Base-by-base conservation (phyloP, 768 basidiomycete species). In the Paxillus ammoniavirescens region DNA sequence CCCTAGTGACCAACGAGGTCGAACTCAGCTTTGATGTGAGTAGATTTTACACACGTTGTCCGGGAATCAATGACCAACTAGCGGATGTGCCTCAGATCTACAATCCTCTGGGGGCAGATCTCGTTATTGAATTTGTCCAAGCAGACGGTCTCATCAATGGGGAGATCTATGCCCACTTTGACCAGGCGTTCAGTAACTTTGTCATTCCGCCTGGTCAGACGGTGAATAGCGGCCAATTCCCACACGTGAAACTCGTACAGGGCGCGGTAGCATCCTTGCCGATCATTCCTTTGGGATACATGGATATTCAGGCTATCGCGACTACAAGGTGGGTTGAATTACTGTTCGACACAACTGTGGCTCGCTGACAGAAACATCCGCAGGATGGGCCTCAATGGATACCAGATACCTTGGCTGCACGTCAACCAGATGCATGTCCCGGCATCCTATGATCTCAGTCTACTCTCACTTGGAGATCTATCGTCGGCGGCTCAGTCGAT, bases 331-430 rank as follows among this genome's bases (percentile, higher is more conserved):
- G 46, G 13, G 74, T 61, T 31, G 30, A 14, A 33, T 10, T 38
- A 13, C 9, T 23, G 13, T 42, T 42, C n/a, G 23, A 41, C 15
- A n/a, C 50, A n/a, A 23, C 18, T 14, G 38, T 13, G 37, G 26
- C 17, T 37, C 5, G 35, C 42, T 31, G 31, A 14, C 35, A 42
- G 14, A 46, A 54, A 15, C 23, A 12, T n/a, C 3, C 31, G 41
- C 47, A 75, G 70, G 42, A 71, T 82, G 10, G 83, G 79, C 4
- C 59, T 70, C 13, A 76, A 77, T 17, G 84, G 85, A 15, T 89
- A 89, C 60, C 71, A 73, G 53, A 65, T 87, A 41, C 86, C 87
- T 10, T 88, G 84, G 84, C 66, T 88, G 55, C 77, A 86, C 48
- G 72, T 87, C 47, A 65, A 72, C 33, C 83, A 87, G 65, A 68